These are phyloP conservation scores for Sugiyamaella marilandica DNA, from an alignment of 805 yeast species.

Conservation along the genomic window DNA sequence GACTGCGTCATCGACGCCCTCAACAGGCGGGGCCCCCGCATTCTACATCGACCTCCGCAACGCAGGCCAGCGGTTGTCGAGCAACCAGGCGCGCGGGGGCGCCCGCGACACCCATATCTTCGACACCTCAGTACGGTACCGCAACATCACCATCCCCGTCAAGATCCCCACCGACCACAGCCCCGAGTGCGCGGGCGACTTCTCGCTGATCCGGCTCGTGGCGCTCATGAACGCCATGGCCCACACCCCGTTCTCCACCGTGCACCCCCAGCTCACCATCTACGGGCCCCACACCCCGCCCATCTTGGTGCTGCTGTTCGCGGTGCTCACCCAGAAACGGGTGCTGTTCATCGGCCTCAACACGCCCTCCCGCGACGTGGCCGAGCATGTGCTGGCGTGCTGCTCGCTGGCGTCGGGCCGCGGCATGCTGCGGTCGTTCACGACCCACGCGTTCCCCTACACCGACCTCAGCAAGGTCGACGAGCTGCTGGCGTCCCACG, in stretches of 20 bases:
- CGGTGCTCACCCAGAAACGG: slow-evolving; percentile 49
- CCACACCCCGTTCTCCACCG: slow-evolving; percentile 20
- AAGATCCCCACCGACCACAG: slow-evolving; percentile 30
- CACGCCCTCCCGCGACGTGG: slow-evolving; percentile 46
- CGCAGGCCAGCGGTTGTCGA: slow-evolving; percentile 22
- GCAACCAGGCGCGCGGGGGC: slow-evolving; percentile 7
- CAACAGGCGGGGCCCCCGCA: too few relatives aligned
- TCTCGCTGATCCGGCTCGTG: slow-evolving; percentile 24
- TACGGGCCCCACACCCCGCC: slow-evolving; percentile 55
- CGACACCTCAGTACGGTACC: slow-evolving; percentile 28
- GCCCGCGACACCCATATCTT: slow-evolving; percentile 30
- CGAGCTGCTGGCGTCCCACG: slow-evolving; percentile 43
- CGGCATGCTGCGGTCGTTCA: slow-evolving; percentile 42
- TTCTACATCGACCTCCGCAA: slow-evolving; percentile 26
- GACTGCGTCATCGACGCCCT: too few relatives aligned
- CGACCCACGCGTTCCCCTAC: slow-evolving; percentile 49
- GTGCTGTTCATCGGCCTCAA: slow-evolving; percentile 48
- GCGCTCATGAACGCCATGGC: slow-evolving; percentile 28
- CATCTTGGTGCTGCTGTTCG: slow-evolving; percentile 46
- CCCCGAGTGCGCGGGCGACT: slow-evolving; percentile 32
- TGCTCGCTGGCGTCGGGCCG: slow-evolving; percentile 47
- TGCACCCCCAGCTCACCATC: slow-evolving; percentile 46
- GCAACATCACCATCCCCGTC: slow-evolving; percentile 29
- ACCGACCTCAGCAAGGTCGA: slow-evolving; percentile 53
- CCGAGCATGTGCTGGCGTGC: slow-evolving; percentile 46